Percentiles rank a stretch among this genome's conserved stretches.
These are phyloP conservation scores for Adenanthera pavonina DNA, from an alignment of 306 rosid species.

Conservation along the genomic window DNA sequence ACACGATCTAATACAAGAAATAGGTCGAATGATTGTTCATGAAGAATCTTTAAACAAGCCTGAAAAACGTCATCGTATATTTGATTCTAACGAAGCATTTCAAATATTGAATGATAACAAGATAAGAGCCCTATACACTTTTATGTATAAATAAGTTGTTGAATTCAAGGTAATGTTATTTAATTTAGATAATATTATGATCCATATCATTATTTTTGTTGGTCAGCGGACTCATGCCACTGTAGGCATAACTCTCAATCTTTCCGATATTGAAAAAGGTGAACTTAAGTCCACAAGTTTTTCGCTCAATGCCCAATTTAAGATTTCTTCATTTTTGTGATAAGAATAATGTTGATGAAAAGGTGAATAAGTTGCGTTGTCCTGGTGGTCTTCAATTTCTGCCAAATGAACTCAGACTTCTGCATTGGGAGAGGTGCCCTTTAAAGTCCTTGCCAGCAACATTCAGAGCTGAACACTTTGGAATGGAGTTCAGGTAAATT, in stretches of 20 bases:
- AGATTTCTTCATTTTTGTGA: not conserved
- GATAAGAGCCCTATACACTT: not conserved
- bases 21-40: not conserved
- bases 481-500: slow-evolving; percentile 12
- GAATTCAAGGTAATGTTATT: too few species aligned
- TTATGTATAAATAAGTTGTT: too few species aligned
- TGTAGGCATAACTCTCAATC: not conserved
- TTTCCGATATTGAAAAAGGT: not conserved
- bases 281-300: not conserved
- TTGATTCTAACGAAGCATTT: not conserved
- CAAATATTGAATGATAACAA: not conserved
- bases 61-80: not conserved
- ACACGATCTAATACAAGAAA: slow-evolving; percentile 37
- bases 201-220: not conserved
- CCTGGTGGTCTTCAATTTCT: slow-evolving; percentile 22
- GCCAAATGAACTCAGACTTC: slow-evolving; percentile 13
- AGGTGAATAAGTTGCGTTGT: not conserved
- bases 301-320: not conserved
- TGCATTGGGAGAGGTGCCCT: slow-evolving; percentile 27
- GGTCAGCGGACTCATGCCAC: not conserved
- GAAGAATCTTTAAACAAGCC: not conserved
- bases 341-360: not conserved
- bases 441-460: slow-evolving; percentile 13
- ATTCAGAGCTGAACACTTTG: slow-evolving; percentile 32
- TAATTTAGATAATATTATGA: not conserved